Conservation (phyloP, 495 filamentous ascomycete genomes). For the Podospora pseudocomata region DNA sequence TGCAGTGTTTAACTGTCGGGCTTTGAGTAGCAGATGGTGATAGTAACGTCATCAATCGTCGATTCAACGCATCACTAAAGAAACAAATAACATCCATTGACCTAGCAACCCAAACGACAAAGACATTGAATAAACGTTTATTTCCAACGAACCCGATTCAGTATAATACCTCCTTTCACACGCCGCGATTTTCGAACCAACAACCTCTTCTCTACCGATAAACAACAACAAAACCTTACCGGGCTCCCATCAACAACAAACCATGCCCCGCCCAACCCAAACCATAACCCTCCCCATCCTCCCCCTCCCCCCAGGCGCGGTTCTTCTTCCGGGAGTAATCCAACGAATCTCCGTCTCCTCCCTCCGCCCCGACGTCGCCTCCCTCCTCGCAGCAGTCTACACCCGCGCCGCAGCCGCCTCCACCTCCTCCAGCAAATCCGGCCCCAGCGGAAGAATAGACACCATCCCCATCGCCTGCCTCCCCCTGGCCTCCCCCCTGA, state of each 20-base stretch:
- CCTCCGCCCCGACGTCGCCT: constrained; percentile 76
- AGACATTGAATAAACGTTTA: background rate
- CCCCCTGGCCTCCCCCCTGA: constrained; percentile 66
- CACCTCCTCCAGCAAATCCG: constrained; percentile 35
- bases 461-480: constrained; percentile 75
- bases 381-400: constrained; percentile 73
- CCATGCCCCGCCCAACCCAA: constrained; percentile 28
- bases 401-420: constrained; percentile 60
- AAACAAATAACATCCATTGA: background rate
- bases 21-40: background rate
- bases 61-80: background rate
- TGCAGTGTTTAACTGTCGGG: background rate
- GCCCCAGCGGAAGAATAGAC: constrained; percentile 56
- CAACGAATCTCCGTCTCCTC: constrained; percentile 67
- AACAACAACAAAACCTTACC: background rate
- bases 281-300: constrained; percentile 62
- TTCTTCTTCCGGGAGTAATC: constrained; percentile 77
- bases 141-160: background rate
- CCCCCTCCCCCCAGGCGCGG: constrained; percentile 65
- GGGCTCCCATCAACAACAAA: background rate
- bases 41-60: background rate
- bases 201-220: background rate
- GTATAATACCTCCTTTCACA: background rate
- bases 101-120: background rate
- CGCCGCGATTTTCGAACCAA: background rate